phyloP scores from a whole-genome alignment of 2,329 filamentous ascomycete genomes.

The Cercospora sp. region DNA sequence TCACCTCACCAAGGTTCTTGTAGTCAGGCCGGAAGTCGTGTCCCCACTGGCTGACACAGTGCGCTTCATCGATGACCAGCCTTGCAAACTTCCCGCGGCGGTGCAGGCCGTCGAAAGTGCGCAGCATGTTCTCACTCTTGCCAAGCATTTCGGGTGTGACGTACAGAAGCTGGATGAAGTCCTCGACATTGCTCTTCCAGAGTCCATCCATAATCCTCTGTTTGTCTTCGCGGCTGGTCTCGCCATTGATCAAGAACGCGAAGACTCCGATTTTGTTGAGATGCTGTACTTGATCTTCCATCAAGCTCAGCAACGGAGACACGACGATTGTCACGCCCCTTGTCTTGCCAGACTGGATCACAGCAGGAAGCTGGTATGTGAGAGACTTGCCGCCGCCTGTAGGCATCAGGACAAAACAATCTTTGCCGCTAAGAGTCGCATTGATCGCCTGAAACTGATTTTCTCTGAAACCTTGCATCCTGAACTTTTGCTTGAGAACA shows the following conservation, averaged over 20 bases:
- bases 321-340: slow-evolving; percentile 87
- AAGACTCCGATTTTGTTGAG: slow-evolving; percentile 72
- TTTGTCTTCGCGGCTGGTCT: slow-evolving; percentile 64
- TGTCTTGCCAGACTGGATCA: slow-evolving; percentile 78
- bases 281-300: slow-evolving; percentile 95
- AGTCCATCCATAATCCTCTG: slow-evolving; percentile 66
- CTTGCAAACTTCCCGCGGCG: slow-evolving; percentile 72
- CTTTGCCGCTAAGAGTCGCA: slow-evolving; percentile 79
- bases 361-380: slow-evolving; percentile 91
- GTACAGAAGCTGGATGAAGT: slow-evolving; percentile 82
- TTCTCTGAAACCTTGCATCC: slow-evolving; percentile 79
- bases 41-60: slow-evolving; percentile 98
- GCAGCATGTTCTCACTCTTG: slow-evolving; percentile 71
- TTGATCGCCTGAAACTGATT: slow-evolving; percentile 97
- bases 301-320: slow-evolving; percentile 90
- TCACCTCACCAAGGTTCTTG: slow-evolving; percentile 76
- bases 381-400: slow-evolving; percentile 96
- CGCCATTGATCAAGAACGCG: slow-evolving; percentile 79
- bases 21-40: slow-evolving; percentile 98
- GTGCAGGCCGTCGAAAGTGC: slow-evolving; percentile 68
- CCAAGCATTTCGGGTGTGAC: slow-evolving; percentile 96
- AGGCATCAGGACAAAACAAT: slow-evolving; percentile 95
- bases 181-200: slow-evolving; percentile 64
- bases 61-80: slow-evolving; percentile 97
- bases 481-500: slow-evolving; percentile 79